Evolutionary conservation across 1,284 basidiomycete genomes (phyloP).

Genomic region (Ustilago trichophora): DNA sequence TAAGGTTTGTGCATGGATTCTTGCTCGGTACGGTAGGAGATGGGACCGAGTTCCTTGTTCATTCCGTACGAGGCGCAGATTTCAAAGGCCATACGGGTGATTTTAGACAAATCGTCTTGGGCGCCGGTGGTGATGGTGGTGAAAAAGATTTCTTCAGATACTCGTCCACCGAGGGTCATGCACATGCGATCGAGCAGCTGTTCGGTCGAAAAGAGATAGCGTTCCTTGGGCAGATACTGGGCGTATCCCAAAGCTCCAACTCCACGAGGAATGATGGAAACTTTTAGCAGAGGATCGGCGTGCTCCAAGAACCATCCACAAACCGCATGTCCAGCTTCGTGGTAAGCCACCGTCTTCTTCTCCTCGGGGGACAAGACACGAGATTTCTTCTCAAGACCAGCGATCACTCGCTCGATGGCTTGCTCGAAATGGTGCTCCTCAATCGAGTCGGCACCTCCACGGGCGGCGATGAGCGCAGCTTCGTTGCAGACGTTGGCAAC

Average conservation of each 20-base stretch:
- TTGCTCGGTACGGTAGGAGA: conserved; percentile 89
- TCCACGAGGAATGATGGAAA: conserved; percentile 97
- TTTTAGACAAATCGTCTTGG: conserved; percentile 96
- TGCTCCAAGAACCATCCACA: conserved; percentile 98
- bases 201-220: conserved; percentile 92
- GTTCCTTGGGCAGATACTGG: conserved; percentile 92
- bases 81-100: conserved; percentile 97
- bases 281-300: conserved; percentile 94
- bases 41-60: conserved; percentile 91
- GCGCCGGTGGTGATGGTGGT: conserved; percentile 95
- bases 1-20: conserved; percentile 97
- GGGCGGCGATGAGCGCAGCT: conserved; percentile 92
- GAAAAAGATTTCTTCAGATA: conserved; percentile 98
- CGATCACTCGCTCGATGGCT: conserved; percentile 97
- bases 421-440: conserved; percentile 90
- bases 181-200: conserved; percentile 95
- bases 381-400: conserved; percentile 94
- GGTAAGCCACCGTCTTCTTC: conserved; percentile 98
- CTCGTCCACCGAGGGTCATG: conserved; percentile 98
- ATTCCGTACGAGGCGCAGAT: conserved; percentile 78
- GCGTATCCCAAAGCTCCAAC: conserved; percentile 96
- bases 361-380: conserved; percentile 91
- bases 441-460: conserved; percentile 81
- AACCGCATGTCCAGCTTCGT: conserved; percentile 98
- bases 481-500: conserved; percentile 99